phyloP scores from a whole-genome alignment of 2,329 filamentous ascomycete genomes.

The Diplodia scrobiculata region DNA sequence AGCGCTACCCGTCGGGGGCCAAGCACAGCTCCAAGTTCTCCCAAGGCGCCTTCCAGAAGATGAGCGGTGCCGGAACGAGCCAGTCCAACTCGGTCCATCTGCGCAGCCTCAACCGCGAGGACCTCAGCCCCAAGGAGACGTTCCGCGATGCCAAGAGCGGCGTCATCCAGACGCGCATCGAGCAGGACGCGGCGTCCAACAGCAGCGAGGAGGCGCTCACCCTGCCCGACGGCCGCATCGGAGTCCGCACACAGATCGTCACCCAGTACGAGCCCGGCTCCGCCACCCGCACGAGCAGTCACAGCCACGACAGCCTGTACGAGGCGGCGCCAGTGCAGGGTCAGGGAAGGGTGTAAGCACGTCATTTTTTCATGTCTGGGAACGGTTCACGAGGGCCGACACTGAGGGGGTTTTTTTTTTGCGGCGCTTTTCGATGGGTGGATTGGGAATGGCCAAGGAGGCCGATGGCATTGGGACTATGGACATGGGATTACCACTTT shows the following conservation, averaged over 20 bases:
- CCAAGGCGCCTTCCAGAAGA: slow-evolving; percentile 16
- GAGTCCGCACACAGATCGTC: slow-evolving; percentile 27
- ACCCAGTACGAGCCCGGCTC: slow-evolving; percentile 17
- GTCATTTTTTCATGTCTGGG: background rate
- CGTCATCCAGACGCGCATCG: slow-evolving; percentile 25
- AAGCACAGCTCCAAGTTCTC: slow-evolving; percentile 18
- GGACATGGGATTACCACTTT: background rate
- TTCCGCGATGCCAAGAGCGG: slow-evolving; percentile 2
- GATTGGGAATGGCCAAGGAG: background rate
- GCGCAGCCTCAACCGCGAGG: slow-evolving; percentile 23
- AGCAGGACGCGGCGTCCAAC: slow-evolving; percentile 28
- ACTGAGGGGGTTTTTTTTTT: background rate
- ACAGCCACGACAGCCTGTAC: slow-evolving; percentile 26
- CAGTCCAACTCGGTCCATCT: background rate
- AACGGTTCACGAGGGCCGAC: background rate
- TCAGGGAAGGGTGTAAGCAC: slow-evolving; percentile 4
- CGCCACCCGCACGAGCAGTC: slow-evolving; percentile 11
- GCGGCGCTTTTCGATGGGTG: background rate
- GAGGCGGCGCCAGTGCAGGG: slow-evolving; percentile 1
- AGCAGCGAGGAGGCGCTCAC: slow-evolving; percentile 28
- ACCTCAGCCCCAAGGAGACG: background rate
- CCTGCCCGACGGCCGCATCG: slow-evolving; percentile 26
- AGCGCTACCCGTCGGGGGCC: slow-evolving; percentile 9
- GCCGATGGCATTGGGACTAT: background rate
- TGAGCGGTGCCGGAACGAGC: background rate